Conservation (phyloP, 352 stramenopile genomes). For the Halophytophthora batemanensis region DNA sequence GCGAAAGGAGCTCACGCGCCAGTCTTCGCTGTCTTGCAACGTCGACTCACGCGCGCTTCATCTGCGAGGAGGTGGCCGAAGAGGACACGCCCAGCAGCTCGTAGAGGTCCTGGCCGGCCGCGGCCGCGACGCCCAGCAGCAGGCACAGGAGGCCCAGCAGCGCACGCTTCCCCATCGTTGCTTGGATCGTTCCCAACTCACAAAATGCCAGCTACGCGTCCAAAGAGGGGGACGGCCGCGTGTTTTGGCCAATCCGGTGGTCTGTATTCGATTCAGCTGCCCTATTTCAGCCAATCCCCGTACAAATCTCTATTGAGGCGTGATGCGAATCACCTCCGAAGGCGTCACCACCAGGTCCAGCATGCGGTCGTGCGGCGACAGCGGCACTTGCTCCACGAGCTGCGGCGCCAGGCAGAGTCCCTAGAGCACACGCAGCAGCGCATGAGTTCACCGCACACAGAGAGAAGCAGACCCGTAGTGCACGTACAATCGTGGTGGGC, state of each 20-base stretch:
- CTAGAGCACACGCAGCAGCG: constrained; percentile 23
- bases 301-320: constrained; percentile 5
- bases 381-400: constrained; percentile 58
- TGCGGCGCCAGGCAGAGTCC: constrained; percentile 64
- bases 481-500: constrained; percentile 60
- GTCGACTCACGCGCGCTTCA: constrained; percentile 65
- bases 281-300: constrained; percentile 12
- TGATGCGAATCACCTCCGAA: constrained; percentile 42
- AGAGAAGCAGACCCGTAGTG: constrained; percentile 1
- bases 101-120: constrained; percentile 57
- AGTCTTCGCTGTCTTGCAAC: neutral
- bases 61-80: constrained; percentile 45
- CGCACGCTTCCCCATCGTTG: constrained; percentile 21
- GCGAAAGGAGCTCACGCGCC: too few relatives aligned
- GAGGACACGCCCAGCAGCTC: constrained; percentile 63
- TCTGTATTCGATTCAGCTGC: too few relatives aligned
- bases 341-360: constrained; percentile 71
- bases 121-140: constrained; percentile 34
- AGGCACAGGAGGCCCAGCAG: constrained; percentile 39
- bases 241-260: constrained; percentile 1
- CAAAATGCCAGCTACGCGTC: constrained; percentile 14
- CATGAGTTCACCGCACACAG: neutral
- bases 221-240: too few relatives aligned
- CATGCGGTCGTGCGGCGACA: constrained; percentile 59
- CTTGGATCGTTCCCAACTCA: constrained; percentile 4